Evolutionary conservation across 2,329 filamentous ascomycete species (phyloP), one percentile per base, ranked within the genome.

Genomic region (Cadophora sp.): DNA sequence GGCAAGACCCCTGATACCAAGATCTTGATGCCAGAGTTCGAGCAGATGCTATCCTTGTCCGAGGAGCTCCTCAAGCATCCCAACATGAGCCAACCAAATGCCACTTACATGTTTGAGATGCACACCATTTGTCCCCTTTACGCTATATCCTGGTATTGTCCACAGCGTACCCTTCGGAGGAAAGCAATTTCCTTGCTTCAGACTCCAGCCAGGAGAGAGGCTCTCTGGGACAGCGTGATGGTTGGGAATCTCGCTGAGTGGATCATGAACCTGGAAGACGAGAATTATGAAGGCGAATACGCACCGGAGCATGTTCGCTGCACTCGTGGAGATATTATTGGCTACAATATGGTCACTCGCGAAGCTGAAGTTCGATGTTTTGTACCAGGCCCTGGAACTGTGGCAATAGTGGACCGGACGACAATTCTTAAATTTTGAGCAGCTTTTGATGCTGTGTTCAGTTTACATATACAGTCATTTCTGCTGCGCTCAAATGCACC

Each of bases 71-170:
- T 68, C 19, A 12, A 34, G 5, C 62, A 65, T 29, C 50, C 62
- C 6, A 34, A 22, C 31, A 50, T 53, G 34, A 26, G 16, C 16
- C n/a, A 24, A 24, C 34, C 34, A 24, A 53, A 34, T 46, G 34
- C 40, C 26, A 50, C 56, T 2, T 63, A 65, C 29, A 86, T 86
- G 53, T 84, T 88, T 24, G 87, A 89, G 58, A 77, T 89, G 9
- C 88, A 87, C 40, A 87, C 91, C 65, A 83, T 91, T 3, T 85
- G 87, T 6, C 87, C 87, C 0, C 81, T 91, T 0, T 91, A 87
- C 69, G 83, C 89, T 4, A 86, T 88, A 16, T 88, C 86, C 8
- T 89, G 86, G 19, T 50, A 53, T 1, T 70, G 68, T 56, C 66
- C 65, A 1, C 43, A 68, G 11, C 37, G 59, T 22, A 51, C n/a